A percentile compares a stretch with the other conserved stretches of the same genome.
Conservation (phyloP, 805 yeast species). For the Saccharomycodes ludwigii region DNA sequence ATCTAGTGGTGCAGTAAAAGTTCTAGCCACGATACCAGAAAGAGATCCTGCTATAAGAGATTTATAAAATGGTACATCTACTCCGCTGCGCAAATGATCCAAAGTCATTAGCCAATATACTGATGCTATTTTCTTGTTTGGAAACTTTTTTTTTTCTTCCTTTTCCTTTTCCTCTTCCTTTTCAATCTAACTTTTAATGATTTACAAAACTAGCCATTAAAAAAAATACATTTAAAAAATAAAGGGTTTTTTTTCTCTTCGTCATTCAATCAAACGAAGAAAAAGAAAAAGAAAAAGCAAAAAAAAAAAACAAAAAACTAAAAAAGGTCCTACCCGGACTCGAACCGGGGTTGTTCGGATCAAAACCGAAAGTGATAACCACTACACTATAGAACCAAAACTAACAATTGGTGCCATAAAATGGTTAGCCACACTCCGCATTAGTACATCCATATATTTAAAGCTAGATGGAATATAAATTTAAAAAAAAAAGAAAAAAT, state of each 20-base stretch:
- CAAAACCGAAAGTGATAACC: slow-evolving; percentile 52
- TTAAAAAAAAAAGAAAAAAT: no score
- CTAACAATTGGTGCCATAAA: not conserved
- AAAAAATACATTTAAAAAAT: slow-evolving; percentile 9
- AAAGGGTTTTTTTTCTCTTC: no score
- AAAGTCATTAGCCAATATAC: slow-evolving; percentile 11
- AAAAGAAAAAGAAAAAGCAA: not conserved
- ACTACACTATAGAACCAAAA: slow-evolving; percentile 43
- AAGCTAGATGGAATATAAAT: no score
- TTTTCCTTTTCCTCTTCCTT: slow-evolving; percentile 10
- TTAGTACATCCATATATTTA: no score
- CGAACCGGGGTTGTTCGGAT: slow-evolving; percentile 72
- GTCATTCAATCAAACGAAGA: slow-evolving; percentile 4
- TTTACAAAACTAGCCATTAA: slow-evolving; percentile 8
- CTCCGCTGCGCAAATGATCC: slow-evolving; percentile 39
- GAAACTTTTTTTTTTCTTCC: slow-evolving; percentile 1
- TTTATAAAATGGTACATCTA: slow-evolving; percentile 37
- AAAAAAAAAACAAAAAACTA: slow-evolving; percentile 8
- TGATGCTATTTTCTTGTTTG: not conserved
- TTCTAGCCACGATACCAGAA: slow-evolving; percentile 49
- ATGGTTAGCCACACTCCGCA: no score
- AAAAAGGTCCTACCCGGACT: slow-evolving; percentile 69
- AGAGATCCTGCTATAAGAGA: slow-evolving; percentile 59
- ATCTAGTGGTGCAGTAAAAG: slow-evolving; percentile 27
- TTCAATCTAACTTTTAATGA: not conserved